These are phyloP conservation scores for Naganishia vaughanmartiniae DNA, from an alignment of 768 basidiomycete species.

Conservation along the genomic window DNA sequence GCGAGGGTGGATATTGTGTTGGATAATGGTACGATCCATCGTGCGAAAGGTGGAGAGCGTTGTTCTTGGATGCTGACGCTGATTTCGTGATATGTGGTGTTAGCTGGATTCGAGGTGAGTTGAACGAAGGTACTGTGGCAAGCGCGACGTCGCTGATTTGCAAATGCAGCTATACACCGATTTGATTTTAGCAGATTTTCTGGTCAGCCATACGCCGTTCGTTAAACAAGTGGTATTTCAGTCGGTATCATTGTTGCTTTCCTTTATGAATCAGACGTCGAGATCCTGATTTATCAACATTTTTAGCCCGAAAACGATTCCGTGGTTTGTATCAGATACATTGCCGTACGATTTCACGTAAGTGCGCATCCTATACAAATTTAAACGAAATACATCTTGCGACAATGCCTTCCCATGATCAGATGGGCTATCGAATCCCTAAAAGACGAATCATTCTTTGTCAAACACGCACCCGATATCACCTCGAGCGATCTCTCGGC, in stretches of 20 bases:
- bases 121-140: too few species aligned
- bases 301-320: conserved; percentile 80
- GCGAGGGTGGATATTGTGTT: conserved; percentile 76
- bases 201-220: conserved; percentile 83
- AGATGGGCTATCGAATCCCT: conserved; percentile 59
- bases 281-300: not conserved
- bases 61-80: not conserved
- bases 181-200: conserved; percentile 72
- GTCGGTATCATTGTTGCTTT: conserved; percentile 56
- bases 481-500: conserved; percentile 42
- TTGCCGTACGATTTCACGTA: conserved; percentile 75
- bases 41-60: not conserved
- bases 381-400: not conserved
- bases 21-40: conserved; percentile 70
- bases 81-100: not conserved
- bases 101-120: conserved; percentile 85
- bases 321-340: conserved; percentile 97
- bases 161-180: conserved; percentile 77
- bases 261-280: not conserved
- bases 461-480: conserved; percentile 50
- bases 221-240: conserved; percentile 83
- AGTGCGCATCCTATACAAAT: conserved; percentile 41
- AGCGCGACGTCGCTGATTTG: conserved; percentile 1
- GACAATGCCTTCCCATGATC: not conserved
- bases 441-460: conserved; percentile 60